These are phyloP conservation scores for Aspergillus panamensis DNA, from an alignment of 495 filamentous ascomycete species.

Conservation along the genomic window DNA sequence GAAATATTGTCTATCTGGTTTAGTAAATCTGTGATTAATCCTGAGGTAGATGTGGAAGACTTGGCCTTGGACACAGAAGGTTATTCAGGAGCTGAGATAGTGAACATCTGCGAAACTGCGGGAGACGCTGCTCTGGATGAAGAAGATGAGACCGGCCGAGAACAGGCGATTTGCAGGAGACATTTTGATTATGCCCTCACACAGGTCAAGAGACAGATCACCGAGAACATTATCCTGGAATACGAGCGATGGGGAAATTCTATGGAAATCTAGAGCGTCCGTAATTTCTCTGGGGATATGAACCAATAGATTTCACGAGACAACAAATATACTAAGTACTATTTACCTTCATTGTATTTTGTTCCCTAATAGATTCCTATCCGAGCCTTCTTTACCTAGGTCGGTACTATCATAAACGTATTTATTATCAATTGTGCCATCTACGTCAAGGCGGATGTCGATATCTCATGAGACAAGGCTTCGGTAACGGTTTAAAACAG, in stretches of 20 bases:
- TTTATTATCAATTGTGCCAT: too few species aligned
- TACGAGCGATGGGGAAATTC: constrained; percentile 61
- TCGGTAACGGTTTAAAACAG: too few species aligned
- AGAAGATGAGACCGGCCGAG: constrained; percentile 43
- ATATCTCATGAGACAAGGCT: too few species aligned
- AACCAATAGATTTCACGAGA: neutral
- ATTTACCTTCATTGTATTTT: too few species aligned
- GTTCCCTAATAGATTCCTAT: too few species aligned
- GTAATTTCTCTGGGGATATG: neutral
- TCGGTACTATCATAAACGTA: too few species aligned
- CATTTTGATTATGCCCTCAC: constrained; percentile 63
- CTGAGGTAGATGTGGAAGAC: constrained; percentile 62
- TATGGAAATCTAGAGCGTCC: constrained; percentile 27
- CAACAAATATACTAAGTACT: too few species aligned
- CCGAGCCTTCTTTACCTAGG: too few species aligned
- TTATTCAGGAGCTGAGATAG: constrained; percentile 86
- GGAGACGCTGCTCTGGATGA: constrained; percentile 57
- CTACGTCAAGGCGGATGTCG: too few species aligned
- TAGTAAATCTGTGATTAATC: constrained; percentile 54
- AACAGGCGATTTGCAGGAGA: constrained; percentile 52
- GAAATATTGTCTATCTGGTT: constrained; percentile 73
- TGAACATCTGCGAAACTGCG: constrained; percentile 71
- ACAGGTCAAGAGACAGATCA: constrained; percentile 65
- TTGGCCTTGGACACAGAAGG: constrained; percentile 73
- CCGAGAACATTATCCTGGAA: constrained; percentile 56